Evolutionary conservation across 371 early-diverging fungal genomes (phyloP), one percentile per base, ranked within the genome.

Genomic region (Mortierella sp.): DNA sequence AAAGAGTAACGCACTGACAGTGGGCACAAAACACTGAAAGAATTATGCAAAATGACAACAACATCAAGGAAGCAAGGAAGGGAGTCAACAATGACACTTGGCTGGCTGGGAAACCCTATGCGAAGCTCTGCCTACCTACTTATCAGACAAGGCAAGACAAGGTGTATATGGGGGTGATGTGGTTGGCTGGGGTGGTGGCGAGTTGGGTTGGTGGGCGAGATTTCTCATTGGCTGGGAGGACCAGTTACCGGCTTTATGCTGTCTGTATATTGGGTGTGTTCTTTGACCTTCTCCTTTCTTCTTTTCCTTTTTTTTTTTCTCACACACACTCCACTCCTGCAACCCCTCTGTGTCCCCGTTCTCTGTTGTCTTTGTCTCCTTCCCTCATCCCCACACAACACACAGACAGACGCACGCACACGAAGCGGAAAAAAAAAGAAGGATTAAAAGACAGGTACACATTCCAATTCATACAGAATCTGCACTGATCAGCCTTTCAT

Each of bases 311-410:
- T 47, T 39, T 40, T 22, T 57, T 52, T 49, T 24, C 26, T 32
- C 22, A n/a, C 59, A 45, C 37, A 40, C 54, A 18, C 49, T 69
- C 52, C 43, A 57, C 37, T 37, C 49, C 20, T 47, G 22, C 49
- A 47, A 64, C 37, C 30, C 58, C 35, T 39, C 35, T 52, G 22
- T 62, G 43, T 40, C 18, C 18, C 37, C 35, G 2, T 11, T 18
- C 40, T 52, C 52, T 59, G 9, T 9, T 40, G 49, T 49, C 20
- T 55, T 26, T 18, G 51, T 51, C 26, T 12, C 32, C 24, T 52
- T 24, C 16, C 45, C 11, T 39, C 39, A 8, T 30, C 4, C 55
- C 12, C 22, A 28, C 28, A 26, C 28, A 12, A 12, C 32, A 26
- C 11, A 2, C 8, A 58, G 8, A 6, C 26, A 2, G 30, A 43